Conservation (phyloP, 2,329 filamentous ascomycete species). For the Neocatenulostroma microsporum region DNA sequence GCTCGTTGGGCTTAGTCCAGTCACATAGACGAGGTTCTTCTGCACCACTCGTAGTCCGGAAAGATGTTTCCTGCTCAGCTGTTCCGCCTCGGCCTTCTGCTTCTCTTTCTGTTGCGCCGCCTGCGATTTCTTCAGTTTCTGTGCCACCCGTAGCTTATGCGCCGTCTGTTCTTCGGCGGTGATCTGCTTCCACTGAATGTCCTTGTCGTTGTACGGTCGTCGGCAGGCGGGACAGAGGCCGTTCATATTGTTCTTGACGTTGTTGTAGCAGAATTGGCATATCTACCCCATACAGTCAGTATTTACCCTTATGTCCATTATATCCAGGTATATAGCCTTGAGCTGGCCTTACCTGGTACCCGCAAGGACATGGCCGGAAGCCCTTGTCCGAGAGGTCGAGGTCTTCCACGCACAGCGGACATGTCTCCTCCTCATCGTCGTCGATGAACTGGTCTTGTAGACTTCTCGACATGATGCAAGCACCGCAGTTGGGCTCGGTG, state of each 20-base stretch:
- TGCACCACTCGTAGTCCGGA: conserved; percentile 93
- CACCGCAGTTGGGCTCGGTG: too few species aligned
- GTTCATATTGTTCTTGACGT: conserved; percentile 97
- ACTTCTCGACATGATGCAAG: conserved; percentile 43
- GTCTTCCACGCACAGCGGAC: conserved; percentile 96
- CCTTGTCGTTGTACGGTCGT: conserved; percentile 91
- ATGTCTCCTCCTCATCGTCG: conserved; percentile 51
- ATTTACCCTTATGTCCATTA: conserved; percentile 10
- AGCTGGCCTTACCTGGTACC: conserved; percentile 70
- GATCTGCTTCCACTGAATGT: conserved; percentile 93
- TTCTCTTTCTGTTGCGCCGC: conserved; percentile 86
- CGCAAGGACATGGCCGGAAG: conserved; percentile 93
- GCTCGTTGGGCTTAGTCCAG: conserved; percentile 82
- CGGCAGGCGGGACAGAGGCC: conserved; percentile 95
- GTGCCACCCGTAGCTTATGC: conserved; percentile 64
- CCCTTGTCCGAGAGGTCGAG: conserved; percentile 96
- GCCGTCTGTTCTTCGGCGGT: conserved; percentile 80
- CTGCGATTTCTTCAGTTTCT: conserved; percentile 89
- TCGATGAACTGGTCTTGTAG: conserved; percentile 48
- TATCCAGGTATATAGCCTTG: neutral
- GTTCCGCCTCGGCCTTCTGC: conserved; percentile 93
- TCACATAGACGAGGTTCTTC: conserved; percentile 98
- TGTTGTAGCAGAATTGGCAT: conserved; percentile 99
- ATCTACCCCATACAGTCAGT: conserved; percentile 60
- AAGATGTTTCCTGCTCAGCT: conserved; percentile 89